Conservation (phyloP, 495 filamentous ascomycete species). For the Neurospora tetrasperma region DNA sequence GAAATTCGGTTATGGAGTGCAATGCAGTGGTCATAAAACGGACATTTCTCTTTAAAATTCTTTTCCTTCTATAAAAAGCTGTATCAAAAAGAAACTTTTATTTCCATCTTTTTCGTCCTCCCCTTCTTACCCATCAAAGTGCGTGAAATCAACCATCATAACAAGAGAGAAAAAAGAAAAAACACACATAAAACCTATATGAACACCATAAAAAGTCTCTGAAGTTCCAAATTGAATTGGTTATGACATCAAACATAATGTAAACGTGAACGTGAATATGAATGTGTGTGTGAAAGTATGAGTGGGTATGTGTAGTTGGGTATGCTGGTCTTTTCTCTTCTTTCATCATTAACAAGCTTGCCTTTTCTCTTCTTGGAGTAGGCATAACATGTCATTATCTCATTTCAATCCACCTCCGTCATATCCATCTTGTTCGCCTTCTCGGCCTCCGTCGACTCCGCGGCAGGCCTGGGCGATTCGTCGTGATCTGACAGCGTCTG, state of each 20-base stretch:
- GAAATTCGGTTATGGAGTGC: too few relatives aligned
- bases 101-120: neutral
- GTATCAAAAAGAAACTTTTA: neutral
- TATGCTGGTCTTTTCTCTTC: neutral
- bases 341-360: neutral
- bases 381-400: neutral
- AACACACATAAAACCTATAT: neutral
- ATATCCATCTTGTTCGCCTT: neutral
- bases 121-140: neutral
- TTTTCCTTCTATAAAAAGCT: neutral
- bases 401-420: neutral
- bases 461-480: constrained; percentile 37
- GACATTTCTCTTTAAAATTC: neutral
- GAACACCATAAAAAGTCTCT: neutral
- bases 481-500: constrained; percentile 70
- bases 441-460: neutral
- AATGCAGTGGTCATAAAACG: too few relatives aligned
- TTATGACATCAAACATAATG: neutral
- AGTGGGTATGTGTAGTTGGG: neutral
- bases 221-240: neutral
- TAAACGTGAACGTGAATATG: neutral
- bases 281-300: neutral
- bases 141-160: neutral
- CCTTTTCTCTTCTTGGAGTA: neutral
- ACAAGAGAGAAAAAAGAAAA: neutral